Percentiles rank a stretch among this genome's conserved stretches.
These are phyloP conservation scores for Anthostomella pinea DNA, from an alignment of 2,329 filamentous ascomycete species.

Conservation along the genomic window DNA sequence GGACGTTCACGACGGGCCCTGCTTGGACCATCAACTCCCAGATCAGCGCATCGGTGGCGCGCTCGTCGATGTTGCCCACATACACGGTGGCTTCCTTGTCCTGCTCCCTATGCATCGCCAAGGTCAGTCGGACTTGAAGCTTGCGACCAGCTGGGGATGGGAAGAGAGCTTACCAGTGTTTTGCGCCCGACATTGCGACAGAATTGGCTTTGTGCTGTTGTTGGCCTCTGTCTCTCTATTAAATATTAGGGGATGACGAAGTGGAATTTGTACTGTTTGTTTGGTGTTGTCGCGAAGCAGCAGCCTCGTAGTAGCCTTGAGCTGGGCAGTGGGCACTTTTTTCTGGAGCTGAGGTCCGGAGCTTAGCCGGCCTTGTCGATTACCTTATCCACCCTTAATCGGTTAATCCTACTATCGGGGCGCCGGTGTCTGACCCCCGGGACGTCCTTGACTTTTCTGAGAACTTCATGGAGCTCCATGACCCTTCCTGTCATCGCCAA, in stretches of 20 bases:
- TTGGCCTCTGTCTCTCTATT: neutral
- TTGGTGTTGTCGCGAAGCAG: neutral
- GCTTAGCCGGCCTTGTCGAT: neutral
- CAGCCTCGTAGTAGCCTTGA: too few species aligned
- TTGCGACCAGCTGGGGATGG: neutral
- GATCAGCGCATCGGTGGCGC: conserved; percentile 82
- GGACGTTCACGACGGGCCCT: conserved; percentile 95
- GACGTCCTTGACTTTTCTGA: conserved; percentile 3
- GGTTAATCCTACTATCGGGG: neutral
- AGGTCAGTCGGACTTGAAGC: neutral
- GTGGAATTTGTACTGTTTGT: neutral
- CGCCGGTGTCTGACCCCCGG: neutral
- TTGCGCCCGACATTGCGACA: conserved; percentile 41
- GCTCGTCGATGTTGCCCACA: conserved; percentile 97
- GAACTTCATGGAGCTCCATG: conserved; percentile 12
- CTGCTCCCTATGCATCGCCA: conserved; percentile 69
- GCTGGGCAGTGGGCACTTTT: neutral
- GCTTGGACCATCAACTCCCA: conserved; percentile 99
- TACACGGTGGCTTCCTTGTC: conserved; percentile 98
- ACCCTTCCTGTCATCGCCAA: too few species aligned
- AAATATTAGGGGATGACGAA: neutral
- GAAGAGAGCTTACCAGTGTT: conserved; percentile 29
- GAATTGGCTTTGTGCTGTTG: too few species aligned
- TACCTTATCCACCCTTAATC: neutral
- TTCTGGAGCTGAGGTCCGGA: too few species aligned